Base-by-base conservation (phyloP, 495 filamentous ascomycete species). In the Elasticomyces elasticus region DNA sequence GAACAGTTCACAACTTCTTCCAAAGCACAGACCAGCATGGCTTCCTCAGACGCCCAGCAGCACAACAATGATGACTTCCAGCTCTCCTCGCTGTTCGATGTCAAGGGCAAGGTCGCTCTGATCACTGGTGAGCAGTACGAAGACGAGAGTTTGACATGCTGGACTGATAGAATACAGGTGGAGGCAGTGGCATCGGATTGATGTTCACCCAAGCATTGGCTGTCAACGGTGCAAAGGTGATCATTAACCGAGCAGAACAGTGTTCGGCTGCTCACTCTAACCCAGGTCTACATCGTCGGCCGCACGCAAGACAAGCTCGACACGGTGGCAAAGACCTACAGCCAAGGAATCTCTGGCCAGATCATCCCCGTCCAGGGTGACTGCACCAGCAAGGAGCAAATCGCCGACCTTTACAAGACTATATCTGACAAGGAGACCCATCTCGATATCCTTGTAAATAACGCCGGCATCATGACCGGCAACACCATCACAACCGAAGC, bases 121-220 rank as follows among this genome's bases (percentile, higher is more conserved):
- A 64, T 83, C 48, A 80, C 77, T 1, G 51, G 54, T 51, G 20
- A 5, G 48, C n/a, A 13, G 9, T 22, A 20, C 48, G 17, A 9
- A 49, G 9, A 9, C 31, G 6, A 3, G 12, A 20, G 13, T 5
- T 9, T 42, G 6, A 9, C 24, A 24, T 15, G 49, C 27, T 19
- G 28, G 22, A 19, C 25, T 15, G 25, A 5, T 50, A 41, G 19
- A 25, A 56, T n/a, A 24, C 5, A 67, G 79, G 79, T 49, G 79
- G 64, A 30, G 64, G 67, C 22, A 57, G 50, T 24, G 64, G 69
- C n/a, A 71, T 67, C 53, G 64, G 67, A 23, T 31, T 58, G 10
- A 79, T 77, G 78, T 67, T 69, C 49, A 69, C 71, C 0, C 79
- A 82, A 66, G 75, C 79, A 9, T 72, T 82, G 0, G 78, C 78